These are phyloP conservation scores for Plectosphaerella plurivora DNA, from an alignment of 2,329 filamentous ascomycete species.

Conservation along the genomic window DNA sequence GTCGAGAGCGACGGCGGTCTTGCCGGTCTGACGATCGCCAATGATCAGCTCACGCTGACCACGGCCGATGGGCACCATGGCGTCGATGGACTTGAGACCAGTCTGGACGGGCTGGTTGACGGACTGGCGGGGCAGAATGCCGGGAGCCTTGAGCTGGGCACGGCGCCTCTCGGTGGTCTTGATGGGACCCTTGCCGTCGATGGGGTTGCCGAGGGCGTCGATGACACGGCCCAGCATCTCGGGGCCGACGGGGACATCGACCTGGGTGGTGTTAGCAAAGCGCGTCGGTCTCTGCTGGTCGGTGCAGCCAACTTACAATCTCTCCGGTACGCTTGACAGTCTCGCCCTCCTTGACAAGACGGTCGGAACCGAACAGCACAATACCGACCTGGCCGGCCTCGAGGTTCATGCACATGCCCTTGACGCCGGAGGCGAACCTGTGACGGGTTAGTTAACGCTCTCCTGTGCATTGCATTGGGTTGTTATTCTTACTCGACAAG, in stretches of 20 bases:
- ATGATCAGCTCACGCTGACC: constrained; percentile 99
- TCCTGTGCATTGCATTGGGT: constrained; percentile 6
- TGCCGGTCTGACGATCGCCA: constrained; percentile 99
- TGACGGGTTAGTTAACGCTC: not conserved
- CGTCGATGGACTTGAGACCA: constrained; percentile 97
- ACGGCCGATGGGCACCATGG: constrained; percentile 99
- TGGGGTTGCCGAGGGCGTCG: constrained; percentile 97
- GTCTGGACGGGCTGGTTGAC: constrained; percentile 99
- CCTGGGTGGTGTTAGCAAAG: constrained; percentile 48
- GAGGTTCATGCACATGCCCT: constrained; percentile 99
- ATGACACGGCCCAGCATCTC: constrained; percentile 97
- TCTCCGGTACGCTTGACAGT: constrained; percentile 99
- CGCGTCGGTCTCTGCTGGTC: not conserved
- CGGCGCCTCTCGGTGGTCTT: constrained; percentile 88
- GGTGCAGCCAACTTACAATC: constrained; percentile 67
- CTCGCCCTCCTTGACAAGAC: constrained; percentile 99
- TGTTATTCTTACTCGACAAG: constrained; percentile 85
- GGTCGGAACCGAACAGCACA: constrained; percentile 99
- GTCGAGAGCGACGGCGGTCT: constrained; percentile 97
- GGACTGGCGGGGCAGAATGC: constrained; percentile 93
- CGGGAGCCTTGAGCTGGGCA: constrained; percentile 98
- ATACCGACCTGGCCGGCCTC: constrained; percentile 99
- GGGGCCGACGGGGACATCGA: constrained; percentile 90
- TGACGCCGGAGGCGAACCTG: constrained; percentile 98
- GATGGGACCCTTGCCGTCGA: constrained; percentile 97